These are phyloP conservation scores for Cyclotella atomus DNA, from an alignment of 108 stramenopile species.

Conservation along the genomic window DNA sequence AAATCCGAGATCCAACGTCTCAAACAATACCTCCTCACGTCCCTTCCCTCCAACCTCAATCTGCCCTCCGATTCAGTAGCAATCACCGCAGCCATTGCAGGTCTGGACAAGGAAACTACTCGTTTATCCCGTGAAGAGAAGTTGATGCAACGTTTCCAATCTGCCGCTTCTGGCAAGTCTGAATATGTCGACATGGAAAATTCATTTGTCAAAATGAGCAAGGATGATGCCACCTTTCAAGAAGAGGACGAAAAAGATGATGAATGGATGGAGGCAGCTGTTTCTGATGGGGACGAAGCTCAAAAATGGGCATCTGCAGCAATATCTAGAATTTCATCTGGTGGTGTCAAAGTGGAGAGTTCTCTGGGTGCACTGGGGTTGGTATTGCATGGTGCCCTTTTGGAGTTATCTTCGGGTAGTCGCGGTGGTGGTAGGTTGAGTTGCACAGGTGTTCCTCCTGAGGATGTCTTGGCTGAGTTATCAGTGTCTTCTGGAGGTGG, in stretches of 20 bases:
- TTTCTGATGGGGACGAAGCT: slow-evolving; percentile 26
- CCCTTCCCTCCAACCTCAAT: slow-evolving; percentile 17
- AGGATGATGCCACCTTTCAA: slow-evolving; percentile 44
- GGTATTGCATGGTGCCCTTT: slow-evolving; percentile 67
- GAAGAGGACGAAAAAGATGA: slow-evolving; percentile 49
- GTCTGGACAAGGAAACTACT: slow-evolving; percentile 63
- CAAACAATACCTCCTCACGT: slow-evolving; percentile 30
- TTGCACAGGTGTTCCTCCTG: slow-evolving; percentile 69
- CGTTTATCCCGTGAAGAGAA: slow-evolving; percentile 69
- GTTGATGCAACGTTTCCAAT: slow-evolving; percentile 56
- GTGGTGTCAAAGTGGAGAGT: slow-evolving; percentile 43
- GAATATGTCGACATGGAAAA: slow-evolving; percentile 25
- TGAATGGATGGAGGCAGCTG: slow-evolving; percentile 6
- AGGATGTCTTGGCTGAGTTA: slow-evolving; percentile 21
- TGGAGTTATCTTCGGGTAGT: slow-evolving; percentile 42
- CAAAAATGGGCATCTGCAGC: slow-evolving; percentile 50
- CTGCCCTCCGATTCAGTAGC: slow-evolving; percentile 52
- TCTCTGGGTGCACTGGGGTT: slow-evolving; percentile 71
- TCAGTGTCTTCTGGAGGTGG: slow-evolving; percentile 1
- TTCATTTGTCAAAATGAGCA: slow-evolving; percentile 47
- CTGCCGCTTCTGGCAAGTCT: slow-evolving; percentile 4
- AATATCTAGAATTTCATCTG: slow-evolving; percentile 56
- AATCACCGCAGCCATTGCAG: slow-evolving; percentile 64
- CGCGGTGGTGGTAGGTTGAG: slow-evolving; percentile 34
- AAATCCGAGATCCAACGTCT: slow-evolving; percentile 44